A percentile compares a stretch with the other conserved stretches of the same genome.
Conservation (phyloP, 2,329 filamentous ascomycete species). For the Tolypocladium tropicale region DNA sequence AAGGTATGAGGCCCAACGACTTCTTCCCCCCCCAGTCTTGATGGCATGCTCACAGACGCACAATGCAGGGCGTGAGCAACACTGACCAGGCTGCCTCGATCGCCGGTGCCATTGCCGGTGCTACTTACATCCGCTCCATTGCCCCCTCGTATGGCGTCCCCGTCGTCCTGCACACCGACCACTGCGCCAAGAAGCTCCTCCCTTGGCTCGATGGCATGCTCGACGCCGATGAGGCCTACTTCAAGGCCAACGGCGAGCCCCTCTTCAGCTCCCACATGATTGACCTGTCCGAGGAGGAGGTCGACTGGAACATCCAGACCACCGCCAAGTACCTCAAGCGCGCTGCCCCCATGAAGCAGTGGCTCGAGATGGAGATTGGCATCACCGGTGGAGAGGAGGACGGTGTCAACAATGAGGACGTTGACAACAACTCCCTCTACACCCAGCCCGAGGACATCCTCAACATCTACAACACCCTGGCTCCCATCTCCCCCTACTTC, state of each 20-base stretch:
- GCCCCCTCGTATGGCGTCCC: slow-evolving; percentile 83
- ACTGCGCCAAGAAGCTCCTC: slow-evolving; percentile 98
- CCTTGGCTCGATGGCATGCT: slow-evolving; percentile 97
- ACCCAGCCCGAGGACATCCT: slow-evolving; percentile 96
- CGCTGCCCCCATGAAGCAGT: slow-evolving; percentile 93
- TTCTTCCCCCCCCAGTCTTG: neutral
- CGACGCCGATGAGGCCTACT: slow-evolving; percentile 87
- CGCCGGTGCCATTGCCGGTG: slow-evolving; percentile 75
- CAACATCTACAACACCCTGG: slow-evolving; percentile 78
- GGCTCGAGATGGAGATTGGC: slow-evolving; percentile 86
- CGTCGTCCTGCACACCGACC: slow-evolving; percentile 92
- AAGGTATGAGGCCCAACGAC: slow-evolving; percentile 41
- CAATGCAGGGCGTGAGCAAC: slow-evolving; percentile 60
- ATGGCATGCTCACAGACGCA: neutral
- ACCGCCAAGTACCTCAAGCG: slow-evolving; percentile 91
- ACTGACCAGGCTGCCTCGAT: slow-evolving; percentile 77
- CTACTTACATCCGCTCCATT: slow-evolving; percentile 85
- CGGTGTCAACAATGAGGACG: slow-evolving; percentile 95
- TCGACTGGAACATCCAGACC: slow-evolving; percentile 84
- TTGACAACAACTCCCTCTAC: slow-evolving; percentile 95
- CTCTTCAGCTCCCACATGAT: slow-evolving; percentile 99
- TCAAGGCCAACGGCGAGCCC: slow-evolving; percentile 85
- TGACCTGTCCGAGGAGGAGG: slow-evolving; percentile 84
- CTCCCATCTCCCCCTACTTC: slow-evolving; percentile 87
- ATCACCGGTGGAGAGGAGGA: slow-evolving; percentile 98